Evolutionary conservation across 352 stramenopile genomes (phyloP), one percentile per base, ranked within the genome.

Genomic region (Detonula confervacea): DNA sequence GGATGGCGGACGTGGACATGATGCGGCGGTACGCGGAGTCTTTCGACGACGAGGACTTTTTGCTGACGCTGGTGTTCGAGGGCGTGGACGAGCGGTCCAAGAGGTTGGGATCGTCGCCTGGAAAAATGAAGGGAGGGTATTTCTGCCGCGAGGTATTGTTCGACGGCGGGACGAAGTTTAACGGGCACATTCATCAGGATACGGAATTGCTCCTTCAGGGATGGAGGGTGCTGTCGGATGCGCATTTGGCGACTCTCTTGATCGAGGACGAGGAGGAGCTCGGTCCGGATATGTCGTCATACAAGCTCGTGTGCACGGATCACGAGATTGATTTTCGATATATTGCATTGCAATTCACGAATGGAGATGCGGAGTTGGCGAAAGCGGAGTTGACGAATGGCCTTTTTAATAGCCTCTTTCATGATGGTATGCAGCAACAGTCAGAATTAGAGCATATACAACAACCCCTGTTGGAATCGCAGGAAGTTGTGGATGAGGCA

Each of bases 11-110:
- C 51, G 86, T 95, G 18, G 91, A 95, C 82, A 89, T 95, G 70
- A 93, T 91, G 83, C 79, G 80, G 39, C 61, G 87, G 20, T 94
- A 95, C 69, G 77, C 73, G 1, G 71, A 81, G 22, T 81, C 59
- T 27, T 85, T 95, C 60, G 87, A 94, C 46, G 68, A 86, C 4
- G 86, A 92, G 12, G 89, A 93, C 33, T 94, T 95, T 73, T 57
- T 90, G 8, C 54, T 94, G 2, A 85, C 80, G 14, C 69, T 95
- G 14, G 46, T 90, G 16, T 93, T 94, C 54, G 83, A 93, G 73
- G 42, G 27, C 35, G 60, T 74, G 3, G 72, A 75, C 37, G 55
- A 49, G 8, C n/a, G n/a, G n/a, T n/a, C n/a, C n/a, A n/a, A 56
- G 25, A 24, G 30, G 20, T 25, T 20, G 20, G 18, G 22, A 20